Base-by-base conservation (phyloP, 306 rosid species). In the Vigna reflexopilosa region DNA sequence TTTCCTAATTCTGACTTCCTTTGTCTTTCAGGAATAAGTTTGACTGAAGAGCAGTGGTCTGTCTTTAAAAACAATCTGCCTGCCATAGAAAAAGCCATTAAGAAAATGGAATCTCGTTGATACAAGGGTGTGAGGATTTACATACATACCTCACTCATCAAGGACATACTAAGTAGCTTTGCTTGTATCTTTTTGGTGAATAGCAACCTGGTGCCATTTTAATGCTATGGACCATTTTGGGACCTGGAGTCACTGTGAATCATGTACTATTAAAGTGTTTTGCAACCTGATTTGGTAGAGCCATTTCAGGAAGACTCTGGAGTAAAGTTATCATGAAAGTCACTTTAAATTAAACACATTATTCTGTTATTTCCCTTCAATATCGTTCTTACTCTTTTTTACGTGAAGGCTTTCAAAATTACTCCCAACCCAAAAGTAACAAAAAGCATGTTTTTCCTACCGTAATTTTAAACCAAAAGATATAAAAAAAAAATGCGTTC, bases 11-110 rank as follows among this genome's bases (percentile, higher is more conserved):
- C 10, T 28, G 16, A 45, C 49, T 79, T 81, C 26, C 63, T 59
- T 61, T 82, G 28, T 78, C 30, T 66, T 67, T 81, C 91, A 95
- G 99, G 99, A 80, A 95, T 95, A 81, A 93, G 98, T 85, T 83
- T 93, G 97, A 93, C 93, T 2, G 91, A 83, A 76, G 98, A 91
- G 83, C 99, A 95, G 75, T 95, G 98, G 98, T 81, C 90, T 9
- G 20, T 69, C 83, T 91, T 95, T 17, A 89, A 82, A 81, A 89
- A 95, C 67, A 93, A 82, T 72, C 72, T 91, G 40, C 93, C 97
- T 71, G 97, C 87, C 67, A 84, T 93, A 66, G 98, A 95, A 82
- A 80, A 91, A 56, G 98, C 98, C 78, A 87, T 91, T 61, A 63
- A 81, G 85, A 80, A 86, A 75, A 80, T 93, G 94, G 91, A 90